Base-by-base conservation (phyloP, 352 stramenopile genomes). In the Phytophthora rubi region DNA sequence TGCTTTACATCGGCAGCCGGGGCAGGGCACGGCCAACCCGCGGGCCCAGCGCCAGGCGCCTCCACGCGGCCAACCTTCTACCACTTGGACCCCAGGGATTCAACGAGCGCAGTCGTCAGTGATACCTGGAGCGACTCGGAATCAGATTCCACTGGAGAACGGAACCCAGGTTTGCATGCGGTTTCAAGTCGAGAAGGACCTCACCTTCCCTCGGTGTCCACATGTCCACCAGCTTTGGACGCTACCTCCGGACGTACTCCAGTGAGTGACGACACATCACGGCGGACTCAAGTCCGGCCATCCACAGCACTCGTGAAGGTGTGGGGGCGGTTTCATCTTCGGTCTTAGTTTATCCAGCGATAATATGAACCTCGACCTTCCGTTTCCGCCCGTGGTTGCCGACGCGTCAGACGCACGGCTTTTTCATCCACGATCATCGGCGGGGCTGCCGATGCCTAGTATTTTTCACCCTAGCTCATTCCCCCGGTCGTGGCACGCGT, bases 91-190 rank as follows among this genome's bases (percentile, higher is more conserved):
- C 39, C 15, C 39, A 18, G 39, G 39, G 39, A 18, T 16, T 21
- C 15, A 48, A 48, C 39, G 39, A 48, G 39, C 39, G 39, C 39
- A 48, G 13, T 8, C 39, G 12, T 16, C 39, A 5, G 39, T 48
- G 15, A 48, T 48, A 21, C 39, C 39, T 48, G 3, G 2, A 16
- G 39, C 15, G 12, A 48, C 39, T 48, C 15, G 15, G 39, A 26
- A 15, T 37, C 62, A 53, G 47, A 63, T 62, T n/a, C 53, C 47
- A 15, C 12, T 37, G 1, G 35, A 44, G 0, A n/a, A 39, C 18
- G 62, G 54, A 15, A 59, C 30, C 18, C 62, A 57, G 4, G 47
- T 63, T 6, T 69, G 54, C 33, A 18, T 53, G 18, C 54, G 33
- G 10, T 69, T 63, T 23, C 62, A 69, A 33, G 45, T 30, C 2